Percentiles rank a stretch among this genome's conserved stretches.
Evolutionary conservation across 1,284 basidiomycete species (phyloP).

Genomic region (Malassezia sp.): DNA sequence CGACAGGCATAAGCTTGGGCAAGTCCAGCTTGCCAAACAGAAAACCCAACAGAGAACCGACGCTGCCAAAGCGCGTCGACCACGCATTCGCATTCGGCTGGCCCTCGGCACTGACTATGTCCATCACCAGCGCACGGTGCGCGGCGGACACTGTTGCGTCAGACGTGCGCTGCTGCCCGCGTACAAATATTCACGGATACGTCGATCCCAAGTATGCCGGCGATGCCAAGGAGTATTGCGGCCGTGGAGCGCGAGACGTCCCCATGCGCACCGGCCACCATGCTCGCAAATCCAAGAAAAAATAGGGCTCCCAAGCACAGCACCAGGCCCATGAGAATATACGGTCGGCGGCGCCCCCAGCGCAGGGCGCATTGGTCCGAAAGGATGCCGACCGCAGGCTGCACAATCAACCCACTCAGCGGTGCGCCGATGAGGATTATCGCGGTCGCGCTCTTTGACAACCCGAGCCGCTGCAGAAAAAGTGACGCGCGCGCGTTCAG

Average conservation of each 20-base stretch:
- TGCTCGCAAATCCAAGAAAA: constrained; percentile 26
- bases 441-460: constrained; percentile 33
- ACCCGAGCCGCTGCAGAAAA: constrained; percentile 35
- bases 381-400: constrained; percentile 41
- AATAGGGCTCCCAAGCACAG: background rate
- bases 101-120: constrained; percentile 53
- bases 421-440: constrained; percentile 40
- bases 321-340: constrained; percentile 30
- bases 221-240: constrained; percentile 66
- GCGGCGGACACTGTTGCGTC: constrained; percentile 68
- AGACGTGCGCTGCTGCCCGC: no score
- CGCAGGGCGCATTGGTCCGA: constrained; percentile 42
- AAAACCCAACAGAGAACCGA: constrained; percentile 36
- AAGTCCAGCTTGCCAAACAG: constrained; percentile 33
- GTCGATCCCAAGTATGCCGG: constrained; percentile 79
- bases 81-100: constrained; percentile 86
- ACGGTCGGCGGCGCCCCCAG: constrained; percentile 46
- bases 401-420: constrained; percentile 42
- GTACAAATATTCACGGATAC: constrained; percentile 83
- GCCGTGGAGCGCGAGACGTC: constrained; percentile 41
- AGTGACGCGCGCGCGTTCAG: constrained; percentile 41
- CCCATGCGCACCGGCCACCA: constrained; percentile 49
- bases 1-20: constrained; percentile 18
- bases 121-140: constrained; percentile 67
- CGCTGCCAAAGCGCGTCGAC: constrained; percentile 66